A percentile compares a stretch with the other conserved stretches of the same genome.
Conservation (phyloP, 129 eudicot genomes). For the Arctium minus region DNA sequence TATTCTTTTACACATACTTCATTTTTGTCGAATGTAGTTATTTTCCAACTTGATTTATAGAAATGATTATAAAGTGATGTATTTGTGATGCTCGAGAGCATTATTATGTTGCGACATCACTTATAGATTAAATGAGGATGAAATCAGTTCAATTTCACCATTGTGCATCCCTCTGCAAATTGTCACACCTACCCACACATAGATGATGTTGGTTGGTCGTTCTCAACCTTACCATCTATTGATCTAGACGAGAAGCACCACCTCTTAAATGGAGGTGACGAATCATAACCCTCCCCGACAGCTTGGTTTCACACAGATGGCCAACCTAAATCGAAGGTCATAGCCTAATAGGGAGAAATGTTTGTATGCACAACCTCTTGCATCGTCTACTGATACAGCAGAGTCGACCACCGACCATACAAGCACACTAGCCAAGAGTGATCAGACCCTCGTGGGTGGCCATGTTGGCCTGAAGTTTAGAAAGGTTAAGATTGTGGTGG, state of each 20-base stretch:
- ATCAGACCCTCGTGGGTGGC: neutral
- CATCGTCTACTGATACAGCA: neutral
- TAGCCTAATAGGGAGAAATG: neutral
- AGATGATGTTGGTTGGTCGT: neutral
- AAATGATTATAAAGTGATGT: neutral
- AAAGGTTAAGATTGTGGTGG: neutral
- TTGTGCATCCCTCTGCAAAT: neutral
- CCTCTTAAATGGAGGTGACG: no score
- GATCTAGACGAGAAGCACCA: no score
- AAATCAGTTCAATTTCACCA: no score
- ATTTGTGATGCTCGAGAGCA: neutral
- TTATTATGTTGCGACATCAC: neutral
- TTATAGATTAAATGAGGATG: neutral
- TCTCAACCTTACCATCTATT: neutral
- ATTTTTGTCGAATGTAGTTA: neutral
- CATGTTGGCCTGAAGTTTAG: neutral
- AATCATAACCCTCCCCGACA: no score
- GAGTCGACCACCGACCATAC: neutral
- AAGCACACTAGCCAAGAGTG: neutral
- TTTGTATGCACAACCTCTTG: neutral
- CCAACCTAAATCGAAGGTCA: neutral
- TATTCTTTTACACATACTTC: neutral
- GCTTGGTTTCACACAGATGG: no score
- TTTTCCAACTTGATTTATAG: neutral
- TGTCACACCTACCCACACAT: neutral